A percentile compares a stretch with the other conserved stretches of the same genome.
phyloP scores from a whole-genome alignment of 306 rosid species.

The Pterocarpus santalinus region DNA sequence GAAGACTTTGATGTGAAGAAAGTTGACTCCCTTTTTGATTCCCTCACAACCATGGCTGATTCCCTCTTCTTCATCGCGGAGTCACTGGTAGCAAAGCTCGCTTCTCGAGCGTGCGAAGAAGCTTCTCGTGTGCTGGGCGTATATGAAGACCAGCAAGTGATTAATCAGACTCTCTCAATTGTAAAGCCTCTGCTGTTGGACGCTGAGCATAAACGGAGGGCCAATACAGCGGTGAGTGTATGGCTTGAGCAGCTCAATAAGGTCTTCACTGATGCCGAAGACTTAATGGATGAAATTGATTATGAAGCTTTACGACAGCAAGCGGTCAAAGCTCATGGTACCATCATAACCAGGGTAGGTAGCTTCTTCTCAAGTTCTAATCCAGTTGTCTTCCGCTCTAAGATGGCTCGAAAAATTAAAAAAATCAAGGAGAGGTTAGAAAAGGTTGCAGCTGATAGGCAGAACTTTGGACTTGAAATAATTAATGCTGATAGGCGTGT shows the following conservation, averaged over 20 bases:
- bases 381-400: background rate
- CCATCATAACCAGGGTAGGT: background rate
- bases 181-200: background rate
- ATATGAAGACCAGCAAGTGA: background rate
- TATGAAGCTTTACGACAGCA: conserved; percentile 10
- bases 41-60: background rate
- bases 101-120: background rate
- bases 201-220: background rate
- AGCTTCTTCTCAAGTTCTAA: conserved; percentile 13
- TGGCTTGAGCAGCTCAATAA: background rate
- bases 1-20: too few species aligned
- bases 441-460: background rate
- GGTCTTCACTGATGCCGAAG: background rate
- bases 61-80: background rate
- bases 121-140: background rate
- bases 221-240: background rate
- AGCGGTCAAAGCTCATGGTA: background rate
- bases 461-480: background rate
- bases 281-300: conserved; percentile 8
- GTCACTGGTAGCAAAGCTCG: background rate
- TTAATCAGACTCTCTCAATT: background rate
- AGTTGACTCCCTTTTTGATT: background rate
- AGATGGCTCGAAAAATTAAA: background rate
- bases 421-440: background rate
- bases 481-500: background rate